Evolutionary conservation across 371 early-diverging fungal genomes (phyloP), one percentile per base, ranked within the genome.

Genomic region (Sporodiniella umbellata): DNA sequence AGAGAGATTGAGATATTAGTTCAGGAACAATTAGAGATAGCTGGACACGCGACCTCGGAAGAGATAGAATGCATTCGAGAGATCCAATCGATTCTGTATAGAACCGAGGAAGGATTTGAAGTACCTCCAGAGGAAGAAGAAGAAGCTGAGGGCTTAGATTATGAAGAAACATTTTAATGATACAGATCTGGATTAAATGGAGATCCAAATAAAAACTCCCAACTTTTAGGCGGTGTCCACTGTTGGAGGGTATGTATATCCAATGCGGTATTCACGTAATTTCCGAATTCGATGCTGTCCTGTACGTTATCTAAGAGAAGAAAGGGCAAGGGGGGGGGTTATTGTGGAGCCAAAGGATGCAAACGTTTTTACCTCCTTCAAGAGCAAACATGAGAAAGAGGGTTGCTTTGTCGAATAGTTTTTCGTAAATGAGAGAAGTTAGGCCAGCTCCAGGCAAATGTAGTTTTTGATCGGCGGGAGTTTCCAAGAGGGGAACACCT

Each of bases 1-100:
- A 74, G 96, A 37, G 94, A 94, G 47, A 91, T 97, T 60, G 98
- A 97, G 61, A 82, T 95, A 26, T 70, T 88, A 43, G 84, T 93
- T 7, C 96, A 96, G 74, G 80, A 86, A 35, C 77, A 80, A 23
- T 35, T 87, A 25, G 83, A 86, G 33, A 66, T 68, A 31, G 66
- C 75, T 25, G 55, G 48, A 14, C 58, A 57, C 42, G 21, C 3
- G 12, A n/a, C n/a, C n/a, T 40, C 40, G 21, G 50, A 58, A n/a
- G 58, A 65, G 40, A 19, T 48, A 15, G 48, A 48, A n/a, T 18
- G 62, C 88, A 30, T 68, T 87, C 47, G 86, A 84, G 68, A 83
- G 88, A 85, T 95, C 59, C 91, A 92, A 63, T 70, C 64, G 19
- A 84, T 91, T 53, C 79, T 93, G 58, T 94, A 94, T 62, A 87